These are phyloP conservation scores for Tephrocybe sp. DNA, from an alignment of 768 basidiomycete genomes.

Conservation along the genomic window DNA sequence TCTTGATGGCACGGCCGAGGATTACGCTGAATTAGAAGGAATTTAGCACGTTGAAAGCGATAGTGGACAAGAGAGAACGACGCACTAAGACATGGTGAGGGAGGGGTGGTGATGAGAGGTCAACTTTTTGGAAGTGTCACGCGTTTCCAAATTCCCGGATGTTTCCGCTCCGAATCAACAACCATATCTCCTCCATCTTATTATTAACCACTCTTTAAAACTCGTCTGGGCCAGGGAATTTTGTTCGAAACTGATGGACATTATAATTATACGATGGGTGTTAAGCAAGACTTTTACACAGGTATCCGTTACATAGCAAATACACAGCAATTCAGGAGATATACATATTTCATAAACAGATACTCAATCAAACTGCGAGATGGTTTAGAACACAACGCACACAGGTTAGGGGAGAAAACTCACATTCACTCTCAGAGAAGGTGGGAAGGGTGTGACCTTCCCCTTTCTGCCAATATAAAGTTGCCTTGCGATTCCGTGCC, in stretches of 20 bases:
- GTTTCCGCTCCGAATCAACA: slow-evolving; percentile 18
- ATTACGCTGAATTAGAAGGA: slow-evolving; percentile 50
- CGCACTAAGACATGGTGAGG: slow-evolving; percentile 22
- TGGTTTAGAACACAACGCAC: neutral
- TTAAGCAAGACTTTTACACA: too few species aligned
- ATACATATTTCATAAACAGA: neutral
- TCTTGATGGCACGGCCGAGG: slow-evolving; percentile 78
- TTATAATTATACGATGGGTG: too few species aligned
- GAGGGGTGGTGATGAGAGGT: slow-evolving; percentile 6
- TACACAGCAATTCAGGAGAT: too few species aligned
- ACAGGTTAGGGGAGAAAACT: neutral
- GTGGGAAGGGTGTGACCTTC: slow-evolving; percentile 41
- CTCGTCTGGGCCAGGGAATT: too few species aligned
- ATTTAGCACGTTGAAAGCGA: neutral
- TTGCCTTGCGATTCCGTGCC: slow-evolving; percentile 29
- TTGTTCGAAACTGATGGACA: too few species aligned
- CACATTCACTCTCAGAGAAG: slow-evolving; percentile 41
- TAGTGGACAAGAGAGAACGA: too few species aligned
- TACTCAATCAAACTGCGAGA: neutral
- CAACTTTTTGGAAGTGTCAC: slow-evolving; percentile 19
- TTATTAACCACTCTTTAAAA: too few species aligned
- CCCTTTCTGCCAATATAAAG: slow-evolving; percentile 36
- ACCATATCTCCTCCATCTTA: too few species aligned
- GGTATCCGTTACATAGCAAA: neutral
- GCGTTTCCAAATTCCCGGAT: slow-evolving; percentile 14